Percentiles rank a stretch among this genome's conserved stretches.
These are phyloP conservation scores for Excoecaria agallocha DNA, from an alignment of 345 rosid species.

Conservation along the genomic window DNA sequence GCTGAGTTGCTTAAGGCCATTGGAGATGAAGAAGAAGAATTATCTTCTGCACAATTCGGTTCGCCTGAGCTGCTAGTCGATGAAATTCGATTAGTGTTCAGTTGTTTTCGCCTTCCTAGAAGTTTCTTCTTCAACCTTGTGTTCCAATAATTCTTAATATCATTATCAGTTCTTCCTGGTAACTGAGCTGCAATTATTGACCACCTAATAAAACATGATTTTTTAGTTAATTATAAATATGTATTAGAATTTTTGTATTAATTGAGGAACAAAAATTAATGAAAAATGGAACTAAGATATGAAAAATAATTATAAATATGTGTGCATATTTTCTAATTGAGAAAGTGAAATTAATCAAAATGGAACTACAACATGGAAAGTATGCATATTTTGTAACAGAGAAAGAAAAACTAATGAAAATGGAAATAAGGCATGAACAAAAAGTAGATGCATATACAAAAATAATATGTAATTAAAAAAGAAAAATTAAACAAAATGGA, in stretches of 20 bases:
- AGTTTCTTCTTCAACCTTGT: slow-evolving; percentile 93
- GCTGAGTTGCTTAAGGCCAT: slow-evolving; percentile 68
- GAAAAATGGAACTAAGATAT: slow-evolving; percentile 25
- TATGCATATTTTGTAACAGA: too few species aligned
- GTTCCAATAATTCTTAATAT: slow-evolving; percentile 97
- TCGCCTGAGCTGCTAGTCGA: slow-evolving; percentile 20
- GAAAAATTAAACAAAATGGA: too few species aligned
- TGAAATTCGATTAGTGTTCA: slow-evolving; percentile 30
- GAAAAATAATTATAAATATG: background rate
- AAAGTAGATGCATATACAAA: too few species aligned
- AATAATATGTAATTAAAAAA: too few species aligned
- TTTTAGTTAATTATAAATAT: too few species aligned
- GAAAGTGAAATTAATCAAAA: too few species aligned
- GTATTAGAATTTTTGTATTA: too few species aligned
- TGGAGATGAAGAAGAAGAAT: slow-evolving; percentile 25
- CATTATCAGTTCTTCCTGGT: slow-evolving; percentile 99
- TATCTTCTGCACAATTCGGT: slow-evolving; percentile 23
- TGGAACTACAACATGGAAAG: too few species aligned
- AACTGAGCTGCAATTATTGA: slow-evolving; percentile 98
- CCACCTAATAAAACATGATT: slow-evolving; percentile 53
- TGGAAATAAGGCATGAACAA: too few species aligned
- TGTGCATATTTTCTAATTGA: too few species aligned
- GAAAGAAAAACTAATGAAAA: too few species aligned
- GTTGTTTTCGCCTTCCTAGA: slow-evolving; percentile 74
- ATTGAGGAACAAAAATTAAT: slow-evolving; percentile 6